These are phyloP conservation scores for Primulina huaijiensis DNA, from an alignment of 257 asterid genomes.

Conservation along the genomic window DNA sequence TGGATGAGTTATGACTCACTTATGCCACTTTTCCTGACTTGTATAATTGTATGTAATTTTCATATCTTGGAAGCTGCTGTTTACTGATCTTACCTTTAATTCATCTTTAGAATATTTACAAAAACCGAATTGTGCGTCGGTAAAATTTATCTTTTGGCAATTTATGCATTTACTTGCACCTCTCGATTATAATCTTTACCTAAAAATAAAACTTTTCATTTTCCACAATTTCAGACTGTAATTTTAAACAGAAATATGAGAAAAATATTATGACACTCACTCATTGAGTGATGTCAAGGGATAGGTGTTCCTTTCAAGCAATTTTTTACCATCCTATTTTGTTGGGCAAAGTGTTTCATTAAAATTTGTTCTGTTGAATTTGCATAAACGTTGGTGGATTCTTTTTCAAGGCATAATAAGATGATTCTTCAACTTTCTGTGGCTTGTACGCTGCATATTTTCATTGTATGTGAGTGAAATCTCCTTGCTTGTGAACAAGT, in stretches of 20 bases:
- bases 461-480: neutral
- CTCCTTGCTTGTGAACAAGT: neutral
- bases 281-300: conserved; percentile 4
- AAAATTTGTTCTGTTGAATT: neutral
- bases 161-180: neutral
- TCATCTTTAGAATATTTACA: neutral
- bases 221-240: neutral
- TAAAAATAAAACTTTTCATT: no score
- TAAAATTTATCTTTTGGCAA: neutral
- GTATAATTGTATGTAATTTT: neutral
- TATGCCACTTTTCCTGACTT: neutral
- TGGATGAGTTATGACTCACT: neutral
- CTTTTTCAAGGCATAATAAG: neutral
- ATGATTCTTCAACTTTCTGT: neutral
- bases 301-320: neutral
- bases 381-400: neutral
- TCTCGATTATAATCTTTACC: neutral
- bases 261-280: no score
- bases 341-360: neutral
- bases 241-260: neutral
- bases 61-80: neutral
- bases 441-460: neutral
- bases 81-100: neutral
- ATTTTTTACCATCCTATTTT: neutral
- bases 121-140: neutral